phyloP scores from a whole-genome alignment of 2,329 filamentous ascomycete genomes.

The Alternaria angustiovoidea region DNA sequence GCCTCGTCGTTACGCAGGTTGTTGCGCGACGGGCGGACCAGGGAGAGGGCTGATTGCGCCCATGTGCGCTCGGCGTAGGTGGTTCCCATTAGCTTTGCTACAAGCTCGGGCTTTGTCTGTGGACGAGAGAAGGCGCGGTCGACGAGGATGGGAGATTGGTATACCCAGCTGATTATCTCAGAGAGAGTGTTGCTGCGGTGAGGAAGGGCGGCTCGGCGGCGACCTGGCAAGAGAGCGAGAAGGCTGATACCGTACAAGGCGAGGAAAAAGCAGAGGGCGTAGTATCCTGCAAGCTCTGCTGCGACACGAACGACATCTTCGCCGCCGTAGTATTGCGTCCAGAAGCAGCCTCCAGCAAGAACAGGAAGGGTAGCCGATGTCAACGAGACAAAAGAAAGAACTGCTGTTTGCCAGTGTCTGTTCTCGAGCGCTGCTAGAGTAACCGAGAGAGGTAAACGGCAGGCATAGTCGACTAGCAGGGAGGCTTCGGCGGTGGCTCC shows the following conservation, averaged over 20 bases:
- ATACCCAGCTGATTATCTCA: slow-evolving; percentile 79
- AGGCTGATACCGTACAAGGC: slow-evolving; percentile 74
- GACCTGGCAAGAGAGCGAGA: slow-evolving; percentile 64
- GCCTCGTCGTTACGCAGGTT: slow-evolving; percentile 39
- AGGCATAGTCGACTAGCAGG: slow-evolving; percentile 75
- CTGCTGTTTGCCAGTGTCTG: slow-evolving; percentile 71
- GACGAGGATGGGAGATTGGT: slow-evolving; percentile 73
- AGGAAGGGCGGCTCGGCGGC: slow-evolving; percentile 71
- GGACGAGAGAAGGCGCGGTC: slow-evolving; percentile 78
- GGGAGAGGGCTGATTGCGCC: slow-evolving; percentile 35
- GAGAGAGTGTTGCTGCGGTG: slow-evolving; percentile 77
- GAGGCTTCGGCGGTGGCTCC: slow-evolving; percentile 70
- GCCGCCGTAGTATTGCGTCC: slow-evolving; percentile 69
- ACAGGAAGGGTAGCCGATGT: slow-evolving; percentile 71
- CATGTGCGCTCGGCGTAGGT: slow-evolving; percentile 56
- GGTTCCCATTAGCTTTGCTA: slow-evolving; percentile 70
- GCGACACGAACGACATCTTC: slow-evolving; percentile 60
- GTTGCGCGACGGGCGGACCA: slow-evolving; percentile 40
- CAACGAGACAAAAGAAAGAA: slow-evolving; percentile 66
- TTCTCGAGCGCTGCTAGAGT: slow-evolving; percentile 66
- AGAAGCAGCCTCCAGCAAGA: slow-evolving; percentile 74
- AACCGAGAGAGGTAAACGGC: slow-evolving; percentile 68
- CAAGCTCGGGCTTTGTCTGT: slow-evolving; percentile 71
- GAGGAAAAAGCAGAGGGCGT: slow-evolving; percentile 75
- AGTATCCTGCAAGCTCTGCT: slow-evolving; percentile 76